Base-by-base conservation (phyloP, 495 filamentous ascomycete genomes). In the Terfezia boudieri region DNA sequence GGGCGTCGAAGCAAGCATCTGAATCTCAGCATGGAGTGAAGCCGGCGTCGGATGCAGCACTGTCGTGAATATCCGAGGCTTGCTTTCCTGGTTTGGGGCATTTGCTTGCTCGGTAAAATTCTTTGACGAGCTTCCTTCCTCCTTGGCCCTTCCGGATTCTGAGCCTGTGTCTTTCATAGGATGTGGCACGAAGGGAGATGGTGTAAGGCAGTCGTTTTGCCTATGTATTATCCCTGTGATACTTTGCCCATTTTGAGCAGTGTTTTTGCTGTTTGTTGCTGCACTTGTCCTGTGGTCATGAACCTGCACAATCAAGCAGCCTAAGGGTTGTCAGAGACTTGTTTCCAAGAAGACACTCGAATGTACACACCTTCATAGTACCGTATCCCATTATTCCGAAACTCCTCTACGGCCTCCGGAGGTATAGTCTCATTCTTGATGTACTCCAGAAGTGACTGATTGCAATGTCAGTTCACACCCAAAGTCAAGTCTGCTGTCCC, bases 281-380 rank as follows among this genome's bases (percentile, higher is more conserved):
- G 77, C 73, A 2, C 71, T 73, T 6, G 82, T 80, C 52, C 80
- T 81, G 67, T 94, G 83, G 68, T 95, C 83, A 57, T 90, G 74
- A 5, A 95, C 72, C 64, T 93, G 80, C 49, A 96, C 87, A 57
- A 99, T 96, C 52, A 99, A 73, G 64, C 89, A 94, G 17, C 84
- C 78, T 82, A 53, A 23, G 49, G 55, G 52, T 26, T 37, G 38
- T 17, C 53, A 56, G 14, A 54, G 55, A 57, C 56, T n/a, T 43
- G 50, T 53, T 50, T 55, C 36, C 4, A 48, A 26, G 48, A 48
- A 36, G 6, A 59, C n/a, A 16, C 17, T 37, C 10, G 9, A 4
- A 37, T 38, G 32, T 50, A 38, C 65, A 37, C 71, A 80, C 82
- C 87, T 65, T 99, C 90, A 62, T 96, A 99, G 61, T 92, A 96